phyloP scores from a whole-genome alignment of 441 rosid genomes.

The Syzygium malaccense region DNA sequence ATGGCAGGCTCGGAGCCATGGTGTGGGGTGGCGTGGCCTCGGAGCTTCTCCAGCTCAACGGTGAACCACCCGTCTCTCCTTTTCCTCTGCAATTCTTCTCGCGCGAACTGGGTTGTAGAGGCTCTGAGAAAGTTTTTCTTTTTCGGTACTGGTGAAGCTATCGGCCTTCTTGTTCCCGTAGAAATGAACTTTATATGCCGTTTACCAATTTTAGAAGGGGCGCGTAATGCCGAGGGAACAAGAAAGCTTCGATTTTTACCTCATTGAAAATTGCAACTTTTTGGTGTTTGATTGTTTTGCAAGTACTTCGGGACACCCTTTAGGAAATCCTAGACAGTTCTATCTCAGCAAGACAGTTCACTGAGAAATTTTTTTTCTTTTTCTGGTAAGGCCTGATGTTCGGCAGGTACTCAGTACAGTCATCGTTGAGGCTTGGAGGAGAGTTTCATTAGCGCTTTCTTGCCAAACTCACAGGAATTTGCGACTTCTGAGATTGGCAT shows the following conservation, averaged over 20 bases:
- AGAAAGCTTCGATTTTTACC: background rate
- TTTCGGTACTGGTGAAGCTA: background rate
- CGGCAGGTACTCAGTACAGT: background rate
- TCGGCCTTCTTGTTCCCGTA: background rate
- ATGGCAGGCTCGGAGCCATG: slow-evolving; percentile 13
- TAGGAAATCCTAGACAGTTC: background rate
- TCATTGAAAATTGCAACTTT: background rate
- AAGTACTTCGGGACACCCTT: background rate
- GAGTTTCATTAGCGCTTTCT: background rate
- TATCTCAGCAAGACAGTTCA: background rate
- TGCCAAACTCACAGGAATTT: background rate
- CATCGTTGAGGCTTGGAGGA: background rate
- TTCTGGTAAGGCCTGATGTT: background rate
- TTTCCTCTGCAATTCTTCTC: background rate
- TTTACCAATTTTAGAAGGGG: background rate
- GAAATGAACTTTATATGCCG: background rate
- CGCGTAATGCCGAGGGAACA: background rate
- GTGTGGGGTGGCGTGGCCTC: slow-evolving; percentile 11
- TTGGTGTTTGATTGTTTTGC: background rate
- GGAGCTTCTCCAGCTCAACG: slow-evolving; percentile 10
- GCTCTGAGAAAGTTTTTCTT: background rate
- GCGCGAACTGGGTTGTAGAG: background rate
- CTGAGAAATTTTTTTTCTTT: background rate
- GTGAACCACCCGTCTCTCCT: background rate
- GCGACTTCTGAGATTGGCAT: background rate